Evolutionary conservation across 306 rosid genomes (phyloP), one percentile per base, ranked within the genome.

Genomic region (Cicer yamashitae): DNA sequence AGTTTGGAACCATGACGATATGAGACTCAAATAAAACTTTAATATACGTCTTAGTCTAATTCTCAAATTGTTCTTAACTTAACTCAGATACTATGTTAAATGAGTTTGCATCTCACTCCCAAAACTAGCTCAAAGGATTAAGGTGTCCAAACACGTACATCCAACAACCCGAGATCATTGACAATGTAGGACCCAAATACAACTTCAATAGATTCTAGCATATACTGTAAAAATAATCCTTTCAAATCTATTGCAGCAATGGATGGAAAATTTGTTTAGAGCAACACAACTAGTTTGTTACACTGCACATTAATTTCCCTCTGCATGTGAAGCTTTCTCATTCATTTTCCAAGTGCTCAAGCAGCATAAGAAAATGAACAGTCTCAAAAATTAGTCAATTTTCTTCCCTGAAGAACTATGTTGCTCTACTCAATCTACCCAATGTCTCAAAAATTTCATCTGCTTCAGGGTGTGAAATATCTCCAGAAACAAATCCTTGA

Each of bases 401-500:
- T 63, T 63, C 50, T 40, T 25, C 11, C 10, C 38, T 52, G 44
- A 64, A 51, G 37, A 50, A 51, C 53, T 10, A 37, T 59, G 71
- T 51, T 45, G 43, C 48, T 51, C 65, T 61, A 50, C 75, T 70
- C 43, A 89, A 66, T 67, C 73, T 47, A 68, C 45, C 66, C 85
- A 83, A 67, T 52, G 79, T 64, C 58, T 75, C 62, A 20, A 71
- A 83, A 71, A 87, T 85, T 48, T 81, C 78, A 34, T 57, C 79
- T 25, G 71, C 71, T 66, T 68, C 77, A 68, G 71, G 59, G 69
- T 87, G 91, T 25, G 87, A 71, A 63, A 77, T 58, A 83, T 83
- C 84, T 6, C 83, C 79, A 3, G 87, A 87, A 77, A 84, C 80
- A 87, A 89, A 87, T 58, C 87, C 87, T 20, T 77, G 87, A 58